Conservation (phyloP, 495 filamentous ascomycete genomes). For the Aspergillus steynii region DNA sequence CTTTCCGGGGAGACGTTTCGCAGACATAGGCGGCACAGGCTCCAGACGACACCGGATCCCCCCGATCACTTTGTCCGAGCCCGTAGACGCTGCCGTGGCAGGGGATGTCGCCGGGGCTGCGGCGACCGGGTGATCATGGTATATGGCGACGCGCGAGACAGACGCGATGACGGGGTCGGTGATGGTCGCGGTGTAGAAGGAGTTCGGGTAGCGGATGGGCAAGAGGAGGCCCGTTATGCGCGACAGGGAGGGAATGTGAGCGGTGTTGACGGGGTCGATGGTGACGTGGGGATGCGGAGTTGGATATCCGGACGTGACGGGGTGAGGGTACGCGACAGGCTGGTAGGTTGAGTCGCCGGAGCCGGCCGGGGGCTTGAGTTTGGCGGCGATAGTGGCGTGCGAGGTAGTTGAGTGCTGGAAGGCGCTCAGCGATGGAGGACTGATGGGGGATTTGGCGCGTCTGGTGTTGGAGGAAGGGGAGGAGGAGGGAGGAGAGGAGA, state of each 20-base stretch:
- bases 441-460: slow-evolving; percentile 32
- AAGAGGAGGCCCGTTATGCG: slow-evolving; percentile 82
- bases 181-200: slow-evolving; percentile 79
- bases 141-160: slow-evolving; percentile 77
- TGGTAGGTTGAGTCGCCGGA: slow-evolving; percentile 29
- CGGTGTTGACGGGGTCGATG: slow-evolving; percentile 57
- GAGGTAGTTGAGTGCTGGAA: slow-evolving; percentile 20
- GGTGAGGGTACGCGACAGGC: slow-evolving; percentile 34
- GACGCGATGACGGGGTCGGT: slow-evolving; percentile 64
- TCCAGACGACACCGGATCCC: slow-evolving; percentile 84
- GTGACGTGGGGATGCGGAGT: slow-evolving; percentile 46
- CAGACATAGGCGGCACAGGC: slow-evolving; percentile 30
- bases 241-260: slow-evolving; percentile 71
- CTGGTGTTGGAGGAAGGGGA: slow-evolving; percentile 13
- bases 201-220: slow-evolving; percentile 82
- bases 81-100: slow-evolving; percentile 13
- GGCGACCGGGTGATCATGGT: slow-evolving; percentile 50
- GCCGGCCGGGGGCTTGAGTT: slow-evolving; percentile 25
- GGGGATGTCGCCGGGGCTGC: slow-evolving; percentile 33
- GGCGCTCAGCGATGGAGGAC: slow-evolving; percentile 29
- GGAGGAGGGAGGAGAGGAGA: slow-evolving; percentile 25
- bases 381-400: slow-evolving; percentile 19
- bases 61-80: slow-evolving; percentile 66
- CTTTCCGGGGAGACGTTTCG: slow-evolving; percentile 17
- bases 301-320: slow-evolving; percentile 30